phyloP scores from a whole-genome alignment of 441 rosid genomes.

The Viola pubescens region DNA sequence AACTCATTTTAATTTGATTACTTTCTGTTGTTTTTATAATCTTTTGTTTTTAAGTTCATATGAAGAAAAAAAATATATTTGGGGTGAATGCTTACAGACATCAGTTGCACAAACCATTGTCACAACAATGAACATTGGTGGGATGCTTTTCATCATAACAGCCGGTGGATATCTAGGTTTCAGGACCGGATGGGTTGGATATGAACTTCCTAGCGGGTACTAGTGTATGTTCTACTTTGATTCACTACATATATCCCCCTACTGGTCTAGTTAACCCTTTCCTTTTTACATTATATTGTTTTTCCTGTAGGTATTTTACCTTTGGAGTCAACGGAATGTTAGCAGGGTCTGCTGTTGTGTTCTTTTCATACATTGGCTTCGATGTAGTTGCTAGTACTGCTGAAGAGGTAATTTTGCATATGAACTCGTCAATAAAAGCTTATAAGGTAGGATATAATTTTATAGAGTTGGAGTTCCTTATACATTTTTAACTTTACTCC shows the following conservation, averaged over 20 bases:
- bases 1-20: neutral
- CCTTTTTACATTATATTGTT: neutral
- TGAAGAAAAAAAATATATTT: neutral
- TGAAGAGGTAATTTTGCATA: slow-evolving; percentile 52
- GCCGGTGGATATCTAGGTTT: slow-evolving; percentile 73
- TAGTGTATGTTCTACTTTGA: slow-evolving; percentile 8
- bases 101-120: slow-evolving; percentile 66
- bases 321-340: slow-evolving; percentile 81
- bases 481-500: neutral
- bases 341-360: slow-evolving; percentile 74
- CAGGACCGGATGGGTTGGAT: slow-evolving; percentile 81
- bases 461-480: neutral
- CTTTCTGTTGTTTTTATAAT: slow-evolving; percentile 4
- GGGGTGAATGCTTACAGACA: slow-evolving; percentile 37
- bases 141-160: slow-evolving; percentile 65
- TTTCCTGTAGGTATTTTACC: slow-evolving; percentile 55
- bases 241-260: neutral
- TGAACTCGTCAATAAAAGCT: neutral
- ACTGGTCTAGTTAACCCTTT: slow-evolving; percentile 10
- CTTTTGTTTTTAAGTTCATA: neutral
- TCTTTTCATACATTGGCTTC: slow-evolving; percentile 84
- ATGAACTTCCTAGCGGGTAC: slow-evolving; percentile 66
- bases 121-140: slow-evolving; percentile 63
- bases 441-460: neutral
- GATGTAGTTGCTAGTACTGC: slow-evolving; percentile 84